These are phyloP conservation scores for Penicillium argentinense DNA, from an alignment of 495 filamentous ascomycete species.

Conservation along the genomic window DNA sequence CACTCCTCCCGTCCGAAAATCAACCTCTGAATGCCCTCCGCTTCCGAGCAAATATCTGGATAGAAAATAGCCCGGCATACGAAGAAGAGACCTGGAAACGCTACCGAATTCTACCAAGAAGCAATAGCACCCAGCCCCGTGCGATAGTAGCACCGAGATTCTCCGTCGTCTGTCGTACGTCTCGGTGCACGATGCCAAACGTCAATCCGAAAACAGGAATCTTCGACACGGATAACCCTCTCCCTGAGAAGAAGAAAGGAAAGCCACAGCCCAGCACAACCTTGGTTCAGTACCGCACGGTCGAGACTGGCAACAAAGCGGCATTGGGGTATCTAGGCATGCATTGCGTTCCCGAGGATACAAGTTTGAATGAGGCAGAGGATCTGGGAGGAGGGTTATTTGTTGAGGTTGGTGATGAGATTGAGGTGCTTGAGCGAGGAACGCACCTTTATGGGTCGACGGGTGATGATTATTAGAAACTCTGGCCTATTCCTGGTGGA, in stretches of 20 bases:
- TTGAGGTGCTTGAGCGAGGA: constrained; percentile 19
- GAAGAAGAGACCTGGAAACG: constrained; percentile 19
- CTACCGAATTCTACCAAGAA: constrained; percentile 11
- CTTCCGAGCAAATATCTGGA: constrained; percentile 21
- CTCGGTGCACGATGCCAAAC: constrained; percentile 21
- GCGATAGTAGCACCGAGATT: constrained; percentile 7
- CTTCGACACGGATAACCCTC: constrained; percentile 12
- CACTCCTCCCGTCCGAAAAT: constrained; percentile 15
- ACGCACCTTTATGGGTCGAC: constrained; percentile 17
- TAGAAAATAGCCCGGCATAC: constrained; percentile 11
- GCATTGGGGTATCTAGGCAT: constrained; percentile 20
- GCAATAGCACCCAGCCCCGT: neutral
- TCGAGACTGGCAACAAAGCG: constrained; percentile 15
- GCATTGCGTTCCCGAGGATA: constrained; percentile 20
- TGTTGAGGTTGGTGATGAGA: constrained; percentile 16
- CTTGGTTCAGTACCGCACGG: constrained; percentile 11
- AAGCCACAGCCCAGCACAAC: constrained; percentile 21
- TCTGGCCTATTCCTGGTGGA: too few species aligned
- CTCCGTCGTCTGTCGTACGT: constrained; percentile 18
- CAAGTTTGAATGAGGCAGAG: constrained; percentile 10
- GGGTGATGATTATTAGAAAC: constrained; percentile 16
- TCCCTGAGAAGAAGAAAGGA: constrained; percentile 12
- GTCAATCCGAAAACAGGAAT: constrained; percentile 13
- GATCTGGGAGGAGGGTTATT: constrained; percentile 4
- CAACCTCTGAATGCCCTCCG: constrained; percentile 18